These are phyloP conservation scores for Cercospora citrullina DNA, from an alignment of 2,329 filamentous ascomycete species.

Conservation along the genomic window DNA sequence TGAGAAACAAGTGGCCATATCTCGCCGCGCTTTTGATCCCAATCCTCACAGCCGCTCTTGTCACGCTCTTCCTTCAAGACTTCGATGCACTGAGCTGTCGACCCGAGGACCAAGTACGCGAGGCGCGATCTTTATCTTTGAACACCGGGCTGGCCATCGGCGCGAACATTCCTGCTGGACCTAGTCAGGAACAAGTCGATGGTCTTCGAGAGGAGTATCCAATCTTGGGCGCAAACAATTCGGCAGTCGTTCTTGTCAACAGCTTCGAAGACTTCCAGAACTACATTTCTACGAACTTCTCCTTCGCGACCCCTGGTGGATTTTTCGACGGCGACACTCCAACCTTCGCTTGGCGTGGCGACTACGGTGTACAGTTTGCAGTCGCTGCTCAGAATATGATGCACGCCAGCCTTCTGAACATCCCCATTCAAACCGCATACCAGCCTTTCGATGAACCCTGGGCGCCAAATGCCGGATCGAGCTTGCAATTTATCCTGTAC, in stretches of 20 bases:
- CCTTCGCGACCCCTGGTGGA: conserved; percentile 72
- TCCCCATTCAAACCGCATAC: conserved; percentile 70
- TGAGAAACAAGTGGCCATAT: conserved; percentile 76
- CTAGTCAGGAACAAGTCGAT: conserved; percentile 37
- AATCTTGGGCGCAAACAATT: conserved; percentile 20
- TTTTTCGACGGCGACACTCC: conserved; percentile 70
- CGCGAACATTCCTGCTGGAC: conserved; percentile 44
- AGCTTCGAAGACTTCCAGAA: conserved; percentile 67
- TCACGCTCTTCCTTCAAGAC: conserved; percentile 70
- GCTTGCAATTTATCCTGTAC: conserved; percentile 77
- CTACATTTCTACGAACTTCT: conserved; percentile 63
- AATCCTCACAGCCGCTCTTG: conserved; percentile 74
- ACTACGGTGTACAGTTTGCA: conserved; percentile 62
- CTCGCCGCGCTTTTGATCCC: conserved; percentile 73
- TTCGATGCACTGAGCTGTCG: conserved; percentile 54
- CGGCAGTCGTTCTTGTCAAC: conserved; percentile 56
- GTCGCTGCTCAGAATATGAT: conserved; percentile 88
- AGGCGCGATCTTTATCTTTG: conserved; percentile 26
- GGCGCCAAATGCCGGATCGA: conserved; percentile 66
- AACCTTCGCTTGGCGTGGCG: conserved; percentile 70
- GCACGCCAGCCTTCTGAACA: conserved; percentile 70
- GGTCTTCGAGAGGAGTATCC: conserved; percentile 31
- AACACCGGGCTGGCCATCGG: conserved; percentile 15
- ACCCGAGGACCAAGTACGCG: conserved; percentile 39
- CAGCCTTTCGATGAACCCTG: conserved; percentile 75